Conservation (phyloP, 2,329 filamentous ascomycete species). For the Penicillium sp. region DNA sequence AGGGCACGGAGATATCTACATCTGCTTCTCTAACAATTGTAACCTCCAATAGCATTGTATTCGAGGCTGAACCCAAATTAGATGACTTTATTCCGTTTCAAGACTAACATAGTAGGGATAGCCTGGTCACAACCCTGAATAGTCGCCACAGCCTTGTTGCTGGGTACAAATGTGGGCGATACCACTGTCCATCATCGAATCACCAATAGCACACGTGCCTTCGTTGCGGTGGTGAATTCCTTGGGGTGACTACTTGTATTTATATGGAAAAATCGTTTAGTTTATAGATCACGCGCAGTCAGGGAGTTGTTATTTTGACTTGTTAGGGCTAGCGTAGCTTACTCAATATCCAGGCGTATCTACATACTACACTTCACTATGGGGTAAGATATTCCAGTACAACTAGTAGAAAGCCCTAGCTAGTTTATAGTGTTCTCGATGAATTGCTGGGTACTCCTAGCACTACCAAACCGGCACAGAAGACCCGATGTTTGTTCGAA, state of each 20-base stretch:
- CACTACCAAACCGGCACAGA: background rate
- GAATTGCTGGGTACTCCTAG: background rate
- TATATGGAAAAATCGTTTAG: too few species aligned
- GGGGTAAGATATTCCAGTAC: background rate
- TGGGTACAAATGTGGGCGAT: background rate
- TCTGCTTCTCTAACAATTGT: background rate
- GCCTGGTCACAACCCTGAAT: background rate
- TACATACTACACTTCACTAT: background rate
- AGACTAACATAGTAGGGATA: background rate
- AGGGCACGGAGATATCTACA: constrained; percentile 24
- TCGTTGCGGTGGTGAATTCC: background rate
- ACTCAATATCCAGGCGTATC: too few species aligned
- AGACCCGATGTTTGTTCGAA: background rate
- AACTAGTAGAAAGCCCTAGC: background rate
- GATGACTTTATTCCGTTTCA: background rate
- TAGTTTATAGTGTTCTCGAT: background rate
- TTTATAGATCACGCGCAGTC: too few species aligned
- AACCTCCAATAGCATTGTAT: background rate
- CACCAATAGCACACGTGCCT: background rate
- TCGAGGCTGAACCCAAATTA: background rate
- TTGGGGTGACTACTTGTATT: background rate
- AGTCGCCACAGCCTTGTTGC: background rate
- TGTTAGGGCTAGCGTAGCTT: background rate
- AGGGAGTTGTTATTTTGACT: background rate
- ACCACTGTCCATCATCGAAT: background rate